Evolutionary conservation across 495 filamentous ascomycete species (phyloP).

Genomic region (Annulohypoxylon maeteangense): DNA sequence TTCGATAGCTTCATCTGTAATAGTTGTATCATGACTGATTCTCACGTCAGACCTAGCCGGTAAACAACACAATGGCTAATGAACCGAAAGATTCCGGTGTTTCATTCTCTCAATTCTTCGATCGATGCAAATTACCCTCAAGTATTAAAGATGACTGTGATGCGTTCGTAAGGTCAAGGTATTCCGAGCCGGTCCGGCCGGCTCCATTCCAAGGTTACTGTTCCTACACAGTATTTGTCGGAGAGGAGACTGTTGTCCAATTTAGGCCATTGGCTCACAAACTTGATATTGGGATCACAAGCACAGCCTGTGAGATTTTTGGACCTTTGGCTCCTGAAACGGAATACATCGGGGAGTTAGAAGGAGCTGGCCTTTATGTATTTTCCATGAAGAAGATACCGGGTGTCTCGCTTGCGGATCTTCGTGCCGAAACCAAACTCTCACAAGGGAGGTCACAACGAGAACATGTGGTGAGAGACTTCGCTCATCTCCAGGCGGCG

Average conservation of each 20-base stretch:
- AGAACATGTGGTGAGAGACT: conserved; percentile 54
- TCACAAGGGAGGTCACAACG: conserved; percentile 30
- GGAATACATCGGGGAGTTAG: conserved; percentile 35
- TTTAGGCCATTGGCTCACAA: conserved; percentile 58
- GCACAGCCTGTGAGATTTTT: conserved; percentile 54
- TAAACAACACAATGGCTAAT: conserved; percentile 32
- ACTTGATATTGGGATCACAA: conserved; percentile 54
- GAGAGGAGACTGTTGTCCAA: conserved; percentile 56
- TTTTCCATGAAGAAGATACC: conserved; percentile 57
- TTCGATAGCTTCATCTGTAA: background rate
- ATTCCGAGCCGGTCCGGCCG: conserved; percentile 38
- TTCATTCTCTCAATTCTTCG: conserved; percentile 40
- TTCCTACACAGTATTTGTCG: conserved; percentile 60
- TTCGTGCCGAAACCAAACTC: conserved; percentile 34
- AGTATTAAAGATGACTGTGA: conserved; percentile 43
- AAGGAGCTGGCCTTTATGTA: conserved; percentile 44
- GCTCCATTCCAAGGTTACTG: conserved; percentile 62
- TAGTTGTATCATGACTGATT: conserved; percentile 9
- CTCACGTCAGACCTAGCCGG: background rate
- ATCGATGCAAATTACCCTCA: conserved; percentile 39
- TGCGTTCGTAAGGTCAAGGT: conserved; percentile 34
- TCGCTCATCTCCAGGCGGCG: conserved; percentile 55
- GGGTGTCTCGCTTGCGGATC: conserved; percentile 53
- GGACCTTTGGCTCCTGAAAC: conserved; percentile 53
- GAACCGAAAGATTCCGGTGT: conserved; percentile 39